Conservation (phyloP, 2,329 filamentous ascomycete genomes). For the Ophiocordyceps unilateralis region DNA sequence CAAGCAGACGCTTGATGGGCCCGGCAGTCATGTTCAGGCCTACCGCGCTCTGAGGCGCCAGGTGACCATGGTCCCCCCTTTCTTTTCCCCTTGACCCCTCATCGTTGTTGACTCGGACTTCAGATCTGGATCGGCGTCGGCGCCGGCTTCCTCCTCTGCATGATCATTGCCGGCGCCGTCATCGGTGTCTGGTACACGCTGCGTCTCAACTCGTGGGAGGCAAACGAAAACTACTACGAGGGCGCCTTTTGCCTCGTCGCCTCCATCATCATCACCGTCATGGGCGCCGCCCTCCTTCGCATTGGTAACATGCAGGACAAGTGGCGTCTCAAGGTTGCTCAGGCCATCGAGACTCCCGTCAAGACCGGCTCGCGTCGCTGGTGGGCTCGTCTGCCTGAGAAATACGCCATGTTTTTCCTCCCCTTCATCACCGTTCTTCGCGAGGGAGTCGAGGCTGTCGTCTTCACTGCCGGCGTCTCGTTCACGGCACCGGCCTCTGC, state of each 20-base stretch:
- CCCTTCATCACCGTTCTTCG: constrained; percentile 79
- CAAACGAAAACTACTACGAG: constrained; percentile 63
- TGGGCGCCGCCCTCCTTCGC: constrained; percentile 65
- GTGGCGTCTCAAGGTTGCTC: constrained; percentile 69
- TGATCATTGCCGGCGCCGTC: constrained; percentile 47
- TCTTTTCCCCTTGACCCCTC: constrained; percentile 19
- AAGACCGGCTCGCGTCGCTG: constrained; percentile 24
- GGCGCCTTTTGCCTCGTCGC: constrained; percentile 63
- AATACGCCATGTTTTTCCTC: constrained; percentile 72
- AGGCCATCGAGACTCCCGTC: constrained; percentile 40
- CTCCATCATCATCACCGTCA: constrained; percentile 61
- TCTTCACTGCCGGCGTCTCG: constrained; percentile 74
- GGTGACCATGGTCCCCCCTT: constrained; percentile 19
- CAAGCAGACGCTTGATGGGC: constrained; percentile 65
- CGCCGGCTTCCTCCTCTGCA: constrained; percentile 44
- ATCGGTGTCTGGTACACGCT: constrained; percentile 58
- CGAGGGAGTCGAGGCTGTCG: constrained; percentile 71
- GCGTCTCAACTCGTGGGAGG: constrained; percentile 47
- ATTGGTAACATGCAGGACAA: constrained; percentile 73
- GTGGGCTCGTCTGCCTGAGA: constrained; percentile 50
- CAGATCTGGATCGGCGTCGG: constrained; percentile 47
- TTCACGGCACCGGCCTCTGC: constrained; percentile 57
- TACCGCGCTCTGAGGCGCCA: constrained; percentile 54
- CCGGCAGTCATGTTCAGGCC: constrained; percentile 36
- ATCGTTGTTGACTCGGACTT: background rate